Evolutionary conservation across 306 rosid species (phyloP), one percentile per base, ranked within the genome.

Genomic region (Sechiopsis laciniata): DNA sequence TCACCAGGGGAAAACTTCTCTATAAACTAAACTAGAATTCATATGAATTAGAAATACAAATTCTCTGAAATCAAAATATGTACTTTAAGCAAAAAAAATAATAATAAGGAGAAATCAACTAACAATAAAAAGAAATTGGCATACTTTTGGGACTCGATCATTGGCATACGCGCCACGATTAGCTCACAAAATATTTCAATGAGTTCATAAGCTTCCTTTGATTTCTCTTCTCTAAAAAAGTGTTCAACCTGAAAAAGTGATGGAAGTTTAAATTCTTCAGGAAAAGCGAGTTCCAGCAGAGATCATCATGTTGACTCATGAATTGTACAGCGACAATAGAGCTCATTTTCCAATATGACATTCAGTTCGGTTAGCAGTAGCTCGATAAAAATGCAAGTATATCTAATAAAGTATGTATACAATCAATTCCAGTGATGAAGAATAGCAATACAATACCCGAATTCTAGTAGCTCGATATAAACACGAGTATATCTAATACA

Each of bases 101-200:
- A n/a, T n/a, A n/a, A 2, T 15, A 16, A 13, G 12, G 68, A 57
- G 54, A 73, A 56, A 37, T 21, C 42, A 16, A 73, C 52, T n/a
- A 51, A 10, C 50, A 7, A 17, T 37, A 2, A 60, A 60, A 12
- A 26, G 10, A 12, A 57, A 55, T 80, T 65, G n/a, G 78, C 86
- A 29, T 94, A 94, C 99, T 91, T 94, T 54, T 91, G 99, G n/a
- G 96, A 85, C 78, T 91, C 99, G 66, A 91, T 88, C 74, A 94
- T 86, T 16, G 95, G 85, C 87, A 91, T 72, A 69, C 99, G 95
- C 17, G 95, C 92, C 0, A 80, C 87, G n/a, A 89, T 86, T 51
- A 91, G 92, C 80, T 94, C 99, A 54, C 99, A 94, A 79, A 89
- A 94, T 86, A 91, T 84, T 79, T 91, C 92, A 40, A 94, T 58